Evolutionary conservation across 1,284 basidiomycete species (phyloP), one percentile per base, ranked within the genome.

Genomic region (Irpex lacteus): DNA sequence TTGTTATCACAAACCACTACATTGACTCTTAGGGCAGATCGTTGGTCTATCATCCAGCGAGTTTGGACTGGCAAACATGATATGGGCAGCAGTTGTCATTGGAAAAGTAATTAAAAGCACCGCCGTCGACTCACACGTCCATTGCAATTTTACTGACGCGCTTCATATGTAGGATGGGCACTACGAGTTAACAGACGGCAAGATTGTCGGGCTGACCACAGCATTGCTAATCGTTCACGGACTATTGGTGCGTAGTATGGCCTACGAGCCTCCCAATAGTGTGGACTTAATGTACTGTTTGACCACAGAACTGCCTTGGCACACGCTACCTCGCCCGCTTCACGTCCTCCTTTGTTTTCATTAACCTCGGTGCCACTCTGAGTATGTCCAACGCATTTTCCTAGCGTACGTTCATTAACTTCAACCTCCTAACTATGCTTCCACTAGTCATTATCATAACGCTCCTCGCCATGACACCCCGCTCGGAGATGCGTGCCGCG

Each of bases 41-140:
- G 90, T 91, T 4, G 94, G 94, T 38, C 80, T 95, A 55, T 87
- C 92, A 1, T 94, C 92, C 1, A 95, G 94, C 1, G 95, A 96
- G 75, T 97, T 92, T 72, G 95, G 95, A 63, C 82, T 98, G 21
- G 84, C 91, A 36, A 86, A 87, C 73, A 96, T 97, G 95, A 95
- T 97, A 67, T 90, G 92, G 78, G 89, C 90, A 11, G 94, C 91
- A 0, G 88, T 86, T 18, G 82, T 81, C 32, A 74, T 89, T 59
- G 83, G 80, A 53, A 85, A 81, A 72, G 84, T 84, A n/a, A 13
- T 11, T 11, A n/a, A 0, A 47, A 6, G 32, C 32, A 34, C 32
- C 32, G 1, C 1, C 5, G 32, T 6, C 5, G 32, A 34, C 32
- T 6, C 68, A 64, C 1, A 6, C 19, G 18, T 26, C 2, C 19